Base-by-base conservation (phyloP, 2,329 filamentous ascomycete genomes). In the Mariannaea sp. region DNA sequence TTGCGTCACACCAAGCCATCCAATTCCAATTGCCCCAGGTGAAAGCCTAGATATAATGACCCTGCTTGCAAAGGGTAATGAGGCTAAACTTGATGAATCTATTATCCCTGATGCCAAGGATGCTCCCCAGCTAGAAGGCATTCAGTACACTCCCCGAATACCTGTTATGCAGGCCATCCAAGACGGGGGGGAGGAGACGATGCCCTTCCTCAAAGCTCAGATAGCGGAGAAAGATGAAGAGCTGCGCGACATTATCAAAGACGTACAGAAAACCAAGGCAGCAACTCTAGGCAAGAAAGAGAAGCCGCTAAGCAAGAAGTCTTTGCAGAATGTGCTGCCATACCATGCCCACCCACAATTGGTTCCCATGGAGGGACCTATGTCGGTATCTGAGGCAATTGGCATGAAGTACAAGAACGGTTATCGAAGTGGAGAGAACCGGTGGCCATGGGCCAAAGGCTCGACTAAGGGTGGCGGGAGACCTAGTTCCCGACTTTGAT, bases 1-100 rank as follows among this genome's bases (percentile, higher is more conserved):
- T 67, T 99, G 94, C 70, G 75, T 97, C 36, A 99, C 94, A 0
- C 94, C 94, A 1, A 94, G 89, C 36, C 89, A 99, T 71, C 81
- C 82, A 0, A 80, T 81, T 0, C 80, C 87, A 24, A 97, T 99
- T 35, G 81, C 89, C 0, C 88, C 86, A 2, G 94, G 95, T 29
- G 92, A 97, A 73, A 92, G 85, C 56, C 72, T 99, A 7, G 92
- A 96, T 68, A 96, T 99, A 49, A 69, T 73, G 3, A 73, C 86
- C n/a, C 80, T 99, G 1, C 82, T 99, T 2, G 80, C 80, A 1
- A 94, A 90, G 70, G 89, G 90, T 4, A 62, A 80, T 0, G 70
- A 78, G 16, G 91, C 93, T 0, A 79, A 72, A 26, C 80, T 97
- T 1, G 88, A 96, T 61, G 82, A 85, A 0, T 68, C 71, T 2